A percentile compares a stretch with the other conserved stretches of the same genome.
Conservation (phyloP, 2,329 filamentous ascomycete genomes). For the Fusarium clavum region DNA sequence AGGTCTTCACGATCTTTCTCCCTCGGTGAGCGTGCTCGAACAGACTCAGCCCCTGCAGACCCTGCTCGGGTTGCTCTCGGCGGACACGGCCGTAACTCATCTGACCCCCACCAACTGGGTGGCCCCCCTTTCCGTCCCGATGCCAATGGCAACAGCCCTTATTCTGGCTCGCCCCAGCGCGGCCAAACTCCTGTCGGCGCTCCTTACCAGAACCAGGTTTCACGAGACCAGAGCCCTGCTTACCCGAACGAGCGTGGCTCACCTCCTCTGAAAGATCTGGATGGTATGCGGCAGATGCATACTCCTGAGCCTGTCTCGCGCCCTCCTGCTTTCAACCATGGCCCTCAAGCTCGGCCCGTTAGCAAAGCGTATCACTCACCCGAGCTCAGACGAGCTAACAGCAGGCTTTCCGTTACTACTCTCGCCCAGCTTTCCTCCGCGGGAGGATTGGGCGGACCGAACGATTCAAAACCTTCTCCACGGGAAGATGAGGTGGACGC, state of each 20-base stretch:
- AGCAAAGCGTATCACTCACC: conserved; percentile 78
- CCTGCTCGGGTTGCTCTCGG: conserved; percentile 53
- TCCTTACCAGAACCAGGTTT: conserved; percentile 58
- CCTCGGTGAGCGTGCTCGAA: conserved; percentile 57
- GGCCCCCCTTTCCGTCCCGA: conserved; percentile 46
- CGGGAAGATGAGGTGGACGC: conserved; percentile 51
- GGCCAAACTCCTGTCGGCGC: conserved; percentile 53
- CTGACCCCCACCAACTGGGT: conserved; percentile 55
- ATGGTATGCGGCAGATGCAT: conserved; percentile 65
- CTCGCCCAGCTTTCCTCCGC: conserved; percentile 83
- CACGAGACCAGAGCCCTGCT: conserved; percentile 64
- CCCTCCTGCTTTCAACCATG: conserved; percentile 84
- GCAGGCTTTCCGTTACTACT: conserved; percentile 84
- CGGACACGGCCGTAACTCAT: conserved; percentile 60
- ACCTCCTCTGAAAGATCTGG: conserved; percentile 62
- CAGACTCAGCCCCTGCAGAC: conserved; percentile 64
- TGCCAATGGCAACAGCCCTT: conserved; percentile 41
- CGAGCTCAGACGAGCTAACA: conserved; percentile 83
- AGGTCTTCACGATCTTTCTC: conserved; percentile 66
- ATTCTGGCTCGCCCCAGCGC: conserved; percentile 50
- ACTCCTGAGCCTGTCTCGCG: conserved; percentile 81
- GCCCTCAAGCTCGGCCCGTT: conserved; percentile 75
- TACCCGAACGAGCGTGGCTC: conserved; percentile 65
- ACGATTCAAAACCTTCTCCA: conserved; percentile 47
- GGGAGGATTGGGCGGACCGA: conserved; percentile 63